Evolutionary conservation across 129 eudicot genomes (phyloP).

Genomic region (Centella asiatica): DNA sequence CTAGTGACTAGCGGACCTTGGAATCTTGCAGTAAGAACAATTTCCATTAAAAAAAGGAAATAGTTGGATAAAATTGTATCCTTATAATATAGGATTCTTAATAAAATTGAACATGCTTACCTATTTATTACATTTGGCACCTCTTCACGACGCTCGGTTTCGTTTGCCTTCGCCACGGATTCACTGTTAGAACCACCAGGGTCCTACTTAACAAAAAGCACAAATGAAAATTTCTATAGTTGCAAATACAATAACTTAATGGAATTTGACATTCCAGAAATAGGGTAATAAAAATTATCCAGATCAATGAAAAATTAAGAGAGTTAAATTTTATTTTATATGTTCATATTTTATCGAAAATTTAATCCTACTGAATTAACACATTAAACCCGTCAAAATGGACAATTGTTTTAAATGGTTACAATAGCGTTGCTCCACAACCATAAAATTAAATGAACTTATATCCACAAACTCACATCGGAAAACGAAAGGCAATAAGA

Average conservation of each 20-base stretch:
- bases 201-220: conserved; percentile 40
- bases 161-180: conserved; percentile 48
- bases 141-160: conserved; percentile 65
- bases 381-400: too few species aligned
- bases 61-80: neutral
- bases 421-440: too few species aligned
- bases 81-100: neutral
- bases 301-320: too few species aligned
- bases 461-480: too few species aligned
- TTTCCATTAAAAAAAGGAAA: neutral
- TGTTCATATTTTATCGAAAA: too few species aligned
- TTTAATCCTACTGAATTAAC: too few species aligned
- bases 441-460: too few species aligned
- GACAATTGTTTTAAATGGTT: too few species aligned
- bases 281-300: too few species aligned
- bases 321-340: too few species aligned
- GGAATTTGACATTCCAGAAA: too few species aligned
- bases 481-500: too few species aligned
- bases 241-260: neutral
- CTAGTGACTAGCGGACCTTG: conserved; percentile 85
- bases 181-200: conserved; percentile 40
- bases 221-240: neutral
- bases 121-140: conserved; percentile 51
- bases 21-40: conserved; percentile 30
- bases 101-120: conserved; percentile 22